These are phyloP conservation scores for Macrolepiota fuliginosa DNA, from an alignment of 768 basidiomycete genomes.

Conservation along the genomic window DNA sequence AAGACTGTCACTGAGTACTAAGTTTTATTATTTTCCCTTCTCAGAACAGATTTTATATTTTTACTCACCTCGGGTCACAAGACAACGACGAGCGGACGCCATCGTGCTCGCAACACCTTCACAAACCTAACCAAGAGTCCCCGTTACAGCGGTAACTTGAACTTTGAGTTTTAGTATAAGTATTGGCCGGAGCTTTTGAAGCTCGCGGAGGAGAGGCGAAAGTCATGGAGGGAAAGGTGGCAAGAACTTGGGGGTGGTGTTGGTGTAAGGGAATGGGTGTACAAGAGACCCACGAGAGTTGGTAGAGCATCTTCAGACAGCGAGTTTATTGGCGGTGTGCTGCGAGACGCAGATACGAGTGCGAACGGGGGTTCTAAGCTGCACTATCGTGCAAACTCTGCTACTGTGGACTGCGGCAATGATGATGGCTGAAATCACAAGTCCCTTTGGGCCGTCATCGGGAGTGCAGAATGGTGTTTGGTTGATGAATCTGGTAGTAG, in stretches of 20 bases:
- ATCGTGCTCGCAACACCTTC: no score
- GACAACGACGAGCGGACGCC: no score
- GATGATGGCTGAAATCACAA: not conserved
- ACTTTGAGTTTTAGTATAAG: constrained; percentile 73
- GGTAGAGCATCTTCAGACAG: not conserved
- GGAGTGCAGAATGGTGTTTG: not conserved
- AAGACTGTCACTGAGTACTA: no score
- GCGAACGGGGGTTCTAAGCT: not conserved
- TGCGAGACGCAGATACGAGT: not conserved
- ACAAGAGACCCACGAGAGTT: constrained; percentile 38
- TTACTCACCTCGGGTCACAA: no score
- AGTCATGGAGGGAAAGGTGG: constrained; percentile 61
- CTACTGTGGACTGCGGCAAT: not conserved
- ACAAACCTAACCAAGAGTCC: no score
- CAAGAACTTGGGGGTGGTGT: constrained; percentile 62
- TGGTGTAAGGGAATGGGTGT: constrained; percentile 78
- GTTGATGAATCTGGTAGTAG: no score
- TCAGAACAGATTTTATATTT: no score
- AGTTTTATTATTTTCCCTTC: no score
- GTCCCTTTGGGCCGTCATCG: constrained; percentile 3
- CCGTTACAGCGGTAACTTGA: no score
- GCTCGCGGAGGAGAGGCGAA: constrained; percentile 49
- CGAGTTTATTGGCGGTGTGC: not conserved
- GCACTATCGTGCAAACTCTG: not conserved
- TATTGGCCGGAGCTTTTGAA: constrained; percentile 71